Conservation (phyloP, 305 asterid species). For the Rubia tinctorum region DNA sequence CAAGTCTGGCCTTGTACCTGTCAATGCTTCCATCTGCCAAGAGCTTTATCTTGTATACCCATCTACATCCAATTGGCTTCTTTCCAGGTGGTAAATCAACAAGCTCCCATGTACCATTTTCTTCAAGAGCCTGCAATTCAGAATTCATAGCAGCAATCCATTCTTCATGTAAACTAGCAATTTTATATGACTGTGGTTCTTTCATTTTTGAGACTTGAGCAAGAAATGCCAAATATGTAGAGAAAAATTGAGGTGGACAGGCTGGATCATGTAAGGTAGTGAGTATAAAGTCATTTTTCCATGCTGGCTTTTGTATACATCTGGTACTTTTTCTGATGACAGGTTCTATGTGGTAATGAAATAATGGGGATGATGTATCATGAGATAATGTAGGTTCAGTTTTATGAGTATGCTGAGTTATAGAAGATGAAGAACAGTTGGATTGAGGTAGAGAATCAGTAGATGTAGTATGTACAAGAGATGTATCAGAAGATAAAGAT, state of each 20-base stretch:
- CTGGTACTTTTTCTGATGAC: not conserved
- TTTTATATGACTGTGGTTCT: too few relatives aligned
- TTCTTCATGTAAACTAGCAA: too few relatives aligned
- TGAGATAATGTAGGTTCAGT: too few relatives aligned
- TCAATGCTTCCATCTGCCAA: too few relatives aligned
- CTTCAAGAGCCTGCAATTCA: not conserved
- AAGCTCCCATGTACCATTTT: not conserved
- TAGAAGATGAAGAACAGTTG: too few relatives aligned
- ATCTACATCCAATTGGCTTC: not conserved
- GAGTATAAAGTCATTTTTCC: not conserved
- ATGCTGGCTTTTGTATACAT: not conserved
- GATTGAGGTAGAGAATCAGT: too few relatives aligned
- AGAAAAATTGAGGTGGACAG: not conserved
- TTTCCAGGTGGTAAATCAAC: not conserved
- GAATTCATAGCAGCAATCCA: too few relatives aligned
- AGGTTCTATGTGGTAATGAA: not conserved
- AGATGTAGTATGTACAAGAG: too few relatives aligned
- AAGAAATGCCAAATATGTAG: not conserved
- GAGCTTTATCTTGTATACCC: not conserved
- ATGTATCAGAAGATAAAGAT: too few relatives aligned
- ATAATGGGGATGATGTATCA: not conserved
- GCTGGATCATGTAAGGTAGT: not conserved
- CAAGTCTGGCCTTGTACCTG: too few relatives aligned
- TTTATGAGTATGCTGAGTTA: too few relatives aligned
- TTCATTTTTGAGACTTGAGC: too few relatives aligned